These are phyloP conservation scores for Citrullus mucosospermus DNA, from an alignment of 306 rosid species.

Conservation along the genomic window DNA sequence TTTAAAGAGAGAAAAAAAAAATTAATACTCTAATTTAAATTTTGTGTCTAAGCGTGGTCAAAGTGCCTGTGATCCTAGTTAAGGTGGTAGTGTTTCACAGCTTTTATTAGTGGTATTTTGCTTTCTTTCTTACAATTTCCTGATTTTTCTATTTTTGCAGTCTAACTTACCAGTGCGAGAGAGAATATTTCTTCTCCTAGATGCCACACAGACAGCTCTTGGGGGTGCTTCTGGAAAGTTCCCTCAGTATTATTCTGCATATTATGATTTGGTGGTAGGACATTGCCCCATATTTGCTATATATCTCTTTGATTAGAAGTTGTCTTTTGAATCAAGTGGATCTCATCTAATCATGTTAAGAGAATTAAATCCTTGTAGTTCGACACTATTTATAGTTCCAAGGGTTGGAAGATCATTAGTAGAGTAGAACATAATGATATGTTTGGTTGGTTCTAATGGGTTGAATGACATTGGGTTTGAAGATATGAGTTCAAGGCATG, in stretches of 20 bases:
- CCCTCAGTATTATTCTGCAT: constrained; percentile 80
- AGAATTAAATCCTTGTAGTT: neutral
- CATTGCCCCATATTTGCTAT: constrained; percentile 6
- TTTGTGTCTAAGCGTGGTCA: neutral
- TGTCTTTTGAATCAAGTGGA: neutral
- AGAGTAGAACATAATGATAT: neutral
- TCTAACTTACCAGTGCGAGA: constrained; percentile 77
- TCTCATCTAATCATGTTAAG: neutral
- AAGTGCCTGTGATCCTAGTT: no score
- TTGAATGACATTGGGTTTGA: no score
- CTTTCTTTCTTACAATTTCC: neutral
- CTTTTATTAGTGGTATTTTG: neutral
- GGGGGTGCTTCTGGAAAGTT: constrained; percentile 96
- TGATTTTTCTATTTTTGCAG: constrained; percentile 32
- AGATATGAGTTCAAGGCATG: no score
- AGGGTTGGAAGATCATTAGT: neutral
- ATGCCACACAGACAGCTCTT: constrained; percentile 92
- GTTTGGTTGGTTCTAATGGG: neutral
- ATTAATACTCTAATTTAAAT: neutral
- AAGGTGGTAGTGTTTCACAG: no score
- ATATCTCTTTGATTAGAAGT: neutral
- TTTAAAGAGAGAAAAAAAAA: no score
- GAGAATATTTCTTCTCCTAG: constrained; percentile 82
- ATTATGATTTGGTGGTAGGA: constrained; percentile 88
- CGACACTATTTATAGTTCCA: neutral